phyloP scores from a whole-genome alignment of 1,284 basidiomycete genomes.

The Marasmius oreades region DNA sequence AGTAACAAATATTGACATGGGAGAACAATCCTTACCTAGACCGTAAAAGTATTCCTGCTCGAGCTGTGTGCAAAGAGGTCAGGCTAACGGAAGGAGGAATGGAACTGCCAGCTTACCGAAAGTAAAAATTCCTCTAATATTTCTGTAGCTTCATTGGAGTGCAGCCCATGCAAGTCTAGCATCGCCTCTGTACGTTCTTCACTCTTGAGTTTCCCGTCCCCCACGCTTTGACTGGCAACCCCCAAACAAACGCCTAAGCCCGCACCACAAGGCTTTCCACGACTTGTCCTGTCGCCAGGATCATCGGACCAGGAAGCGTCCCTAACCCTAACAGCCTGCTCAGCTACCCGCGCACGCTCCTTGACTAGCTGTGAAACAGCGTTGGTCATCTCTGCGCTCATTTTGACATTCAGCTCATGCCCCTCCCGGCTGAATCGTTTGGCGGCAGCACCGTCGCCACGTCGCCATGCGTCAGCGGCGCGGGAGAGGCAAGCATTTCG shows the following conservation, averaged over 20 bases:
- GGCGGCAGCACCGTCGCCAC: slow-evolving; percentile 92
- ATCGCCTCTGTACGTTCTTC: slow-evolving; percentile 82
- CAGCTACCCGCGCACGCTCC: slow-evolving; percentile 73
- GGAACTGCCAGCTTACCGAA: slow-evolving; percentile 54
- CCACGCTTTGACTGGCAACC: slow-evolving; percentile 56
- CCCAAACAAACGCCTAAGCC: slow-evolving; percentile 85
- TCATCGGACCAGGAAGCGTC: slow-evolving; percentile 82
- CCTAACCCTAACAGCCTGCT: slow-evolving; percentile 69
- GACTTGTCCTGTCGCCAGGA: slow-evolving; percentile 67
- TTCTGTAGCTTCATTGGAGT: slow-evolving; percentile 89
- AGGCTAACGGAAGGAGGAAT: slow-evolving; percentile 5
- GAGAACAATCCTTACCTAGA: slow-evolving; percentile 49
- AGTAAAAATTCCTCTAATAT: slow-evolving; percentile 89
- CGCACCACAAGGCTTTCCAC: slow-evolving; percentile 78
- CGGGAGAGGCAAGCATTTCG: slow-evolving; percentile 93
- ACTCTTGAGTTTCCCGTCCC: slow-evolving; percentile 51
- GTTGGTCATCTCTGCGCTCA: slow-evolving; percentile 79
- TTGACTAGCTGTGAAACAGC: slow-evolving; percentile 79
- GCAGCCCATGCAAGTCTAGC: slow-evolving; percentile 85
- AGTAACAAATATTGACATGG: slow-evolving; percentile 12
- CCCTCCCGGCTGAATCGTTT: slow-evolving; percentile 93
- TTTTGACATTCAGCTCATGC: slow-evolving; percentile 87
- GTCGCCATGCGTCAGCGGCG: slow-evolving; percentile 92
- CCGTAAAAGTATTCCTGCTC: slow-evolving; percentile 86
- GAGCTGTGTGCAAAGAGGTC: slow-evolving; percentile 42